These are phyloP conservation scores for Oryza nivara DNA, from an alignment of 176 grass and related monocot genomes.

Conservation along the genomic window DNA sequence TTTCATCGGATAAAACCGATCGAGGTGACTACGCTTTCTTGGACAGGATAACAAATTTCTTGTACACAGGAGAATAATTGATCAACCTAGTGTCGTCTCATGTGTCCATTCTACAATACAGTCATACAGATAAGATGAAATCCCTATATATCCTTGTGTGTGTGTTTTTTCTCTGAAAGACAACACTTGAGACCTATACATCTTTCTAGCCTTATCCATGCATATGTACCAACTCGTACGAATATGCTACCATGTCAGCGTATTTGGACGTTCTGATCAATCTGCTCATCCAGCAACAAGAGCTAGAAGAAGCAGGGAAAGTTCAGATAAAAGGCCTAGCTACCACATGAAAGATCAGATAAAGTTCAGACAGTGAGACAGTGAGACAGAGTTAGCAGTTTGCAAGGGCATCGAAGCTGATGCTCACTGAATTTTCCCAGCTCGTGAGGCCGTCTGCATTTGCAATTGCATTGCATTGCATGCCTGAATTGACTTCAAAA, in stretches of 20 bases:
- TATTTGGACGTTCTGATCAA: not conserved
- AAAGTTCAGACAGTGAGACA: not conserved
- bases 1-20: not conserved
- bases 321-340: not conserved
- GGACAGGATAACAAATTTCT: too few species aligned
- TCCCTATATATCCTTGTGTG: not conserved
- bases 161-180: not conserved
- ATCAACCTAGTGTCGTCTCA: not conserved
- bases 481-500: too few species aligned
- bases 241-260: not conserved
- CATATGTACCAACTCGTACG: not conserved
- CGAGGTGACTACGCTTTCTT: not conserved
- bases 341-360: not conserved
- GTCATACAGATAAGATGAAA: not conserved
- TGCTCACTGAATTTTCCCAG: not conserved
- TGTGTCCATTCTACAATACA: not conserved
- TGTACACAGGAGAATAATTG: too few species aligned
- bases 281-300: not conserved
- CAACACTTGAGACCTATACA: not conserved
- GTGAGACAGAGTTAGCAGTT: not conserved
- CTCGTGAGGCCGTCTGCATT: not conserved
- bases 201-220: not conserved
- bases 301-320: not conserved
- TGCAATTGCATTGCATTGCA: not conserved
- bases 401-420: not conserved